Base-by-base conservation (phyloP, 805 yeast species). In the Cyberlindnera xylosilytica region DNA sequence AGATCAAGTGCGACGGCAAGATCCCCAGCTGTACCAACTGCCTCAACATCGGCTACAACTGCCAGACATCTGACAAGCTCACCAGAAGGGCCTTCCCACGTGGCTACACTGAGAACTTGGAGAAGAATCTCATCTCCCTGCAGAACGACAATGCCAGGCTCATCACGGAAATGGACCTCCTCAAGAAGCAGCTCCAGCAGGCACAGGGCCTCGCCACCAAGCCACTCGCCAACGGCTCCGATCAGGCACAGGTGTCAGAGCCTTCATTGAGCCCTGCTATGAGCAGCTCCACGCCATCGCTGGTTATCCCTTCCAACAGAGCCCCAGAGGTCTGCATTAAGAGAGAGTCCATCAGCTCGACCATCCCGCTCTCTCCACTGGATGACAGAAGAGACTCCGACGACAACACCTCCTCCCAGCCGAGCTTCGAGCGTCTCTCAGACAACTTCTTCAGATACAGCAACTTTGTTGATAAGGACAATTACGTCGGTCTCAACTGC, bases 71-170 rank as follows among this genome's bases (percentile, higher is more conserved):
- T 42, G 91, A 84, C 62, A 83, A 81, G 56, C 62, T 85, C 20
- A 79, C 89, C 0, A 70, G 95, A 61, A 69, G 88, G 46, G 86
- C 90, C 1, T 83, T 84, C 47, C 91, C 93, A 3, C 81, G 81
- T 53, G 91, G 93, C 0, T 85, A 85, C 56, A 85, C 95, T 1
- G 87, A 83, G 62, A 79, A 78, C 52, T 63, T 85, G 50, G 95
- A 85, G 54, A 71, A 70, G 42, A 79, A 77, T 51, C 66, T 85
- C 34, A 72, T 78, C 26, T 73, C 72, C 26, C 64, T 84, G 41
- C 89, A 84, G 56, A 74, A 76, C 34, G 82, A 76, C 45, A 66
- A 75, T 42, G 64, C 69, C 30, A 58, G 58, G 38, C 57, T 76
- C 33, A 57, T 66, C 36, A 44, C 64, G 4, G 70, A 68, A 39